phyloP scores from a whole-genome alignment of 176 grass and related monocot species.

The Puccinellia tenuiflora region DNA sequence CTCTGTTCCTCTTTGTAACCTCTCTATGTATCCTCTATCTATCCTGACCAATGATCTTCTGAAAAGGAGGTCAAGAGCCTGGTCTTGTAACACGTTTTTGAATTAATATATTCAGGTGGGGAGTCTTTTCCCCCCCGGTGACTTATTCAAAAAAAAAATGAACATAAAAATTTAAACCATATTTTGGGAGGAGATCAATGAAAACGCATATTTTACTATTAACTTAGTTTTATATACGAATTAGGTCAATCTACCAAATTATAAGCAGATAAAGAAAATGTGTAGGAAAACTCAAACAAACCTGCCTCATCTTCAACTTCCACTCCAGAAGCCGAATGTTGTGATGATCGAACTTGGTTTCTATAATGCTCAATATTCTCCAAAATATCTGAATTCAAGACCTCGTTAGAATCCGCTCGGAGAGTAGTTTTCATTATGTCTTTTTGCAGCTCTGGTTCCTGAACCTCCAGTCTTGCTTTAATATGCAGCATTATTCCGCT shows the following conservation, averaged over 20 bases:
- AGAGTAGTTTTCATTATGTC: constrained; percentile 52
- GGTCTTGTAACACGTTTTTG: too few species aligned
- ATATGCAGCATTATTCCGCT: constrained; percentile 48
- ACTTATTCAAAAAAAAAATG: too few species aligned
- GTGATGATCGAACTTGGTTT: constrained; percentile 36
- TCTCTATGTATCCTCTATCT: too few species aligned
- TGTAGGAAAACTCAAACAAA: constrained; percentile 12
- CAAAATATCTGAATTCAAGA: constrained; percentile 51
- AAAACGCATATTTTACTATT: not conserved
- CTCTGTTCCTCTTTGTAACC: too few species aligned
- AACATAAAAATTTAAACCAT: not conserved
- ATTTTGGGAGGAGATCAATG: not conserved
- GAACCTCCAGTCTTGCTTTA: constrained; percentile 69
- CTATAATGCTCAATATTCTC: constrained; percentile 64
- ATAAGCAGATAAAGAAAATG: not conserved
- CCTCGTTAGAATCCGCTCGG: constrained; percentile 33
- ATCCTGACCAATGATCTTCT: too few species aligned
- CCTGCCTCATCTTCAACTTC: constrained; percentile 47
- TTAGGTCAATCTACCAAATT: not conserved
- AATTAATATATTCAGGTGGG: too few species aligned
- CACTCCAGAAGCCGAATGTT: constrained; percentile 23
- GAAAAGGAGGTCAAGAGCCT: too few species aligned
- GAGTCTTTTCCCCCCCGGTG: too few species aligned
- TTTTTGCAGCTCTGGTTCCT: constrained; percentile 57
- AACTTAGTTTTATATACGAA: not conserved